A percentile compares a stretch with the other conserved stretches of the same genome.
These are phyloP conservation scores for Colletotrichum sp. DNA, from an alignment of 2,329 filamentous ascomycete genomes.

Conservation along the genomic window DNA sequence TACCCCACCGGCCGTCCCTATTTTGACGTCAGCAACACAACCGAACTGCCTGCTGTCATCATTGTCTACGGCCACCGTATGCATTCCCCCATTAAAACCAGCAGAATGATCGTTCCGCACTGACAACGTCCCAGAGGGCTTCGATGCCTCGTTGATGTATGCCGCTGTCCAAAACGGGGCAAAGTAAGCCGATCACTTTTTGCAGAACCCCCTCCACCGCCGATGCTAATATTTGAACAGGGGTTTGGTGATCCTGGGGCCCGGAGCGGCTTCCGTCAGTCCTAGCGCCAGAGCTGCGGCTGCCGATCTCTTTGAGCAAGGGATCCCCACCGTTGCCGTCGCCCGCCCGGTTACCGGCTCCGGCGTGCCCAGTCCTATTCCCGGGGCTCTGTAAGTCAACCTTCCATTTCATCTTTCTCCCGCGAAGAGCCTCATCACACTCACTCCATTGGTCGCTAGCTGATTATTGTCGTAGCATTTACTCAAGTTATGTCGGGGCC, in stretches of 20 bases:
- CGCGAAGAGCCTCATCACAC: too few species aligned
- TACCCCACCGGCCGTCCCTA: constrained; percentile 44
- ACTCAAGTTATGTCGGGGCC: constrained; percentile 30
- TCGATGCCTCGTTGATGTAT: constrained; percentile 33
- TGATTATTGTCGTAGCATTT: constrained; percentile 23
- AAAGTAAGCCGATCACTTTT: constrained; percentile 23
- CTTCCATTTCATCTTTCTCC: not conserved
- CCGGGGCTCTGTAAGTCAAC: constrained; percentile 19
- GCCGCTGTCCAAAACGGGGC: constrained; percentile 35
- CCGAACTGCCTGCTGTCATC: constrained; percentile 47
- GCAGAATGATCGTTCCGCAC: not conserved
- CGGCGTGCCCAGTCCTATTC: constrained; percentile 25
- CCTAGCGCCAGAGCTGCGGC: constrained; percentile 29
- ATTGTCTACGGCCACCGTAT: constrained; percentile 50
- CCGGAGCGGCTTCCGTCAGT: constrained; percentile 33
- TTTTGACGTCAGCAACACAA: constrained; percentile 37
- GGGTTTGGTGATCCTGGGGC: constrained; percentile 35
- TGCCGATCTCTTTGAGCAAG: constrained; percentile 28
- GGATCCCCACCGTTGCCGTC: constrained; percentile 32
- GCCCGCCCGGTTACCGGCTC: constrained; percentile 32
- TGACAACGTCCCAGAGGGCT: constrained; percentile 28
- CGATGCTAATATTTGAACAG: constrained; percentile 7
- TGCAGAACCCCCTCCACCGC: not conserved
- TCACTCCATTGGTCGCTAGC: accelerated
- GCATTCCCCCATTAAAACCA: too few species aligned